Base-by-base conservation (phyloP, 208 protist species). In the Polymyxa betae region DNA sequence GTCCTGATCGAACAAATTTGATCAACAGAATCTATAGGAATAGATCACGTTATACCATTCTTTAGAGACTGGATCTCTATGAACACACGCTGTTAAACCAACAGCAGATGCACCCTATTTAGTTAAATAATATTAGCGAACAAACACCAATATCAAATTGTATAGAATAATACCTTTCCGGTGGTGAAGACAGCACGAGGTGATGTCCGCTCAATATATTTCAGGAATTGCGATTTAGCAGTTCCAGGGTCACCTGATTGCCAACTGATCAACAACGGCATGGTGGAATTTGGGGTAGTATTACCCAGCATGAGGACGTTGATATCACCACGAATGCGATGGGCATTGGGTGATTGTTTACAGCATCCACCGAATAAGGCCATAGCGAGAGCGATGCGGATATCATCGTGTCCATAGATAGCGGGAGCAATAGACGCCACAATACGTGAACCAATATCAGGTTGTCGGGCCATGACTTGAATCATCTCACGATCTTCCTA, bases 331-430 rank as follows among this genome's bases (percentile, higher is more conserved):
- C 99, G 12, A 88, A 93, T 45, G 0, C 0, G 60, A 1, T 89
- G 35, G 10, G 72, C 72, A 35, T 82, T 88, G 24, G 40, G 0
- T 38, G 88, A 45, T 44, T 93, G 90, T 89, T 94, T 94, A 60
- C 72, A 0, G 38, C 66, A 43, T 16, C 98, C 98, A 78, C 98
- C 98, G 92, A 99, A 97, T 92, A 99, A 96, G 29, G 97, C 94
- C 10, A 99, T 95, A 43, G 98, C 97, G 54, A 99, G 60, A 0
- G 97, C 98, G 5, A 96, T 96, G 93, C 99, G 99, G 90, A 99
- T 98, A 93, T 99, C 97, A n/a, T 98, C 96, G 88, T 99, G 97
- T 45, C 98, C 99, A 94, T 98, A 98, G 89, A 99, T 99, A 45
- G 97, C 99, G 0, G 99, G 99, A 0, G 98, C 98, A 54, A 99